Percentiles rank a stretch among this genome's conserved stretches.
These are phyloP conservation scores for Canavalia gladiata DNA, from an alignment of 306 rosid species.

Conservation along the genomic window DNA sequence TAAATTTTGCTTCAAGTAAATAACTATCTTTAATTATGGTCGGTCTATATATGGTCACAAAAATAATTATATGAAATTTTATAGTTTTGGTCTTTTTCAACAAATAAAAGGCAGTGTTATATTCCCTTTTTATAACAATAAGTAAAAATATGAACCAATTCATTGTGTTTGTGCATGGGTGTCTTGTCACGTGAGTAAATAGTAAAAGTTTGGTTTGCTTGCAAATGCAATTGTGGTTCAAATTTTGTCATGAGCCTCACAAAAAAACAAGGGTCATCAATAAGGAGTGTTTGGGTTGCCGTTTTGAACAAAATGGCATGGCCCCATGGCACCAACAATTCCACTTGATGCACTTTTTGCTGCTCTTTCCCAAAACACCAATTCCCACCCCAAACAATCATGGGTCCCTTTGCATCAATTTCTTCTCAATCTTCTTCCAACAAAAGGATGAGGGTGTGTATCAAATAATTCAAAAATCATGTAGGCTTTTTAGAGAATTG, in stretches of 20 bases:
- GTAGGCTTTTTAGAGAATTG: conserved; percentile 50
- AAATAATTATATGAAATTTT: neutral
- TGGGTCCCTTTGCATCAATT: conserved; percentile 72
- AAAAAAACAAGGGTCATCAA: conserved; percentile 57
- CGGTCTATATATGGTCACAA: neutral
- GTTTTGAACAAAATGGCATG: conserved; percentile 51
- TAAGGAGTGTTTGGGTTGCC: conserved; percentile 48
- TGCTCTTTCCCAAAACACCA: conserved; percentile 69
- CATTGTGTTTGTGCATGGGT: neutral
- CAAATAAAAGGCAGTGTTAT: neutral
- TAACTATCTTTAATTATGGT: neutral
- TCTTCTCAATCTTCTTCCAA: conserved; percentile 48
- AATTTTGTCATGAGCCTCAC: conserved; percentile 51
- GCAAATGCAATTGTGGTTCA: conserved; percentile 46
- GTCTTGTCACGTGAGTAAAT: conserved; percentile 45
- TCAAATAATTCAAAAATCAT: conserved; percentile 58
- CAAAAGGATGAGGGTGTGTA: conserved; percentile 54
- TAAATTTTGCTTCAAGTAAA: neutral
- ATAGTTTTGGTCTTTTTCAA: neutral
- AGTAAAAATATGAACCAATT: conserved; percentile 1
- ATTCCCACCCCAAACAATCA: conserved; percentile 54
- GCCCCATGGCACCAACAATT: conserved; percentile 66
- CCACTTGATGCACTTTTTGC: conserved; percentile 85
- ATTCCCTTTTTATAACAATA: neutral
- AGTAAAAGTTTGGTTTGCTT: conserved; percentile 43